These are phyloP conservation scores for Kondoa malvinella DNA, from an alignment of 768 basidiomycete genomes.

Conservation along the genomic window DNA sequence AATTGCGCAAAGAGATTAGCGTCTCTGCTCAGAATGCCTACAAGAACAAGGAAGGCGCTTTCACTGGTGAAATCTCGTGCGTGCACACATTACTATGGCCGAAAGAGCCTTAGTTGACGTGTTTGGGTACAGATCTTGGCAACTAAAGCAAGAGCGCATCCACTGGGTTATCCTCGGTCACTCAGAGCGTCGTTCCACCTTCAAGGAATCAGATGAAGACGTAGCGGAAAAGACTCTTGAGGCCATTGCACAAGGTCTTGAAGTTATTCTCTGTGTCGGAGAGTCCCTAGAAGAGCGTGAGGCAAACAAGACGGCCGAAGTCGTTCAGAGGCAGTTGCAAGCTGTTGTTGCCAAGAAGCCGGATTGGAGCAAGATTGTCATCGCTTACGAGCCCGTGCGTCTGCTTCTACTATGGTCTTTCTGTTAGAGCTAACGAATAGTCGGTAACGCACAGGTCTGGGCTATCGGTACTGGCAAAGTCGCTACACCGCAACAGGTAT, in stretches of 20 bases:
- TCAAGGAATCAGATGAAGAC: constrained; percentile 66
- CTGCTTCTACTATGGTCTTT: background rate
- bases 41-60: constrained; percentile 67
- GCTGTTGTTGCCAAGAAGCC: constrained; percentile 47
- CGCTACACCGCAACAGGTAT: constrained; percentile 49
- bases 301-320: constrained; percentile 51
- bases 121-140: constrained; percentile 43
- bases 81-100: constrained; percentile 18
- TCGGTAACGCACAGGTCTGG: constrained; percentile 43
- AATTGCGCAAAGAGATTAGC: constrained; percentile 48
- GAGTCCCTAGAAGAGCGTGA: constrained; percentile 85
- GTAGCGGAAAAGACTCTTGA: constrained; percentile 76
- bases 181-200: constrained; percentile 85
- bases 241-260: constrained; percentile 55
- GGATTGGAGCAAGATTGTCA: constrained; percentile 77
- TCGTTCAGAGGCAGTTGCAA: constrained; percentile 66
- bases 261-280: constrained; percentile 88
- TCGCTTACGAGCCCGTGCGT: constrained; percentile 72
- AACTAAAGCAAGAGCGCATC: constrained; percentile 70
- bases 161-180: constrained; percentile 91
- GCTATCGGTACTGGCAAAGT: constrained; percentile 97
- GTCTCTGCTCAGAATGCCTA: constrained; percentile 87
- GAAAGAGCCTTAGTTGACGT: background rate
- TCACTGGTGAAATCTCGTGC: constrained; percentile 90
- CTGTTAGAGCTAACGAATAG: background rate